Percentiles rank a stretch among this genome's conserved stretches.
Evolutionary conservation across 768 basidiomycete genomes (phyloP).

Genomic region (Hericium alpestre): DNA sequence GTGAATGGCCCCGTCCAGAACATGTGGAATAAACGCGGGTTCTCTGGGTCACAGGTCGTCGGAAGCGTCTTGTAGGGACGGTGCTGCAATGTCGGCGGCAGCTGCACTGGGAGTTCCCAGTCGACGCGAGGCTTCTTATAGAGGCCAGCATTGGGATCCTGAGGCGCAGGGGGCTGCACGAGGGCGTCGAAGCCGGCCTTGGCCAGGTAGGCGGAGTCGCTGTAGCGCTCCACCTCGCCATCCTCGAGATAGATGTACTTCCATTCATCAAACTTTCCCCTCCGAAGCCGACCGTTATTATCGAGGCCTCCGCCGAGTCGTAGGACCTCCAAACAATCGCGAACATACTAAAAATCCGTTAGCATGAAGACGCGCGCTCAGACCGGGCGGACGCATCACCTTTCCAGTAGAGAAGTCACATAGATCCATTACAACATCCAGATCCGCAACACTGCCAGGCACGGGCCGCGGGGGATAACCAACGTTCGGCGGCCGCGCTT

Average conservation of each 20-base stretch:
- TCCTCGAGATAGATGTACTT: constrained; percentile 81
- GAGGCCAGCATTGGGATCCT: constrained; percentile 45
- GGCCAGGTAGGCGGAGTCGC: constrained; percentile 22
- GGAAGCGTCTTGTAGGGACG: constrained; percentile 46
- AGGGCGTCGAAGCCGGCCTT: constrained; percentile 18
- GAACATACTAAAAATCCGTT: constrained; percentile 60
- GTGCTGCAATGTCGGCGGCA: constrained; percentile 44
- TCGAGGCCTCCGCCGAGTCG: constrained; percentile 87
- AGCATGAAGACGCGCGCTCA: constrained; percentile 4
- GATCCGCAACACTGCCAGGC: constrained; percentile 75
- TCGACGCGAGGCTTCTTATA: constrained; percentile 48
- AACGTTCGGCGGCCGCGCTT: constrained; percentile 46
- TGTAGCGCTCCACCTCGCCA: constrained; percentile 27
- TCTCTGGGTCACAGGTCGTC: constrained; percentile 69
- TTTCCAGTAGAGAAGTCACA: constrained; percentile 83
- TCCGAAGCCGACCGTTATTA: constrained; percentile 59
- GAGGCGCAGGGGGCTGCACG: constrained; percentile 14
- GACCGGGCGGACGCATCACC: constrained; percentile 25
- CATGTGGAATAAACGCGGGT: constrained; percentile 91
- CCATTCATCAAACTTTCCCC: constrained; percentile 75
- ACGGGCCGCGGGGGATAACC: constrained; percentile 85
- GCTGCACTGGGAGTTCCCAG: constrained; percentile 46
- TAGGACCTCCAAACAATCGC: constrained; percentile 91
- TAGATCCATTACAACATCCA: constrained; percentile 85
- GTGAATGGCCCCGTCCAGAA: constrained; percentile 99